phyloP scores from a whole-genome alignment of 371 early-diverging fungal species.

The Mortierella polycephala region DNA sequence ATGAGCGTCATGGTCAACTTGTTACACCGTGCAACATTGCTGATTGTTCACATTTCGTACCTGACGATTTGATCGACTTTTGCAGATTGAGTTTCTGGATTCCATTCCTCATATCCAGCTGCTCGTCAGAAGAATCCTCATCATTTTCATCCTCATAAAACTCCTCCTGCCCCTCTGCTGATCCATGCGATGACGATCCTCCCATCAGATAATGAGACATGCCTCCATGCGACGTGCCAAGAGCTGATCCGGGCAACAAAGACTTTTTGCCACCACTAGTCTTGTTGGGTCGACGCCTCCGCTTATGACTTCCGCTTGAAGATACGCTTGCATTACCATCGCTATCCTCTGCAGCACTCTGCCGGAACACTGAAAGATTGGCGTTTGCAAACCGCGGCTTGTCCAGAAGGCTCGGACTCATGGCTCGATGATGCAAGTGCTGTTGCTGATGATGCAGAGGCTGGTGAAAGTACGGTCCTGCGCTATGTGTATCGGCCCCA shows the following conservation, averaged over 20 bases:
- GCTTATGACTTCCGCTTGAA: conserved; percentile 56
- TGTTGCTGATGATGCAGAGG: conserved; percentile 5
- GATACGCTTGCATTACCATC: conserved; percentile 57
- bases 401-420: conserved; percentile 44
- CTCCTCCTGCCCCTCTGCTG: conserved; percentile 31
- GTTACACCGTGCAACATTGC: neutral
- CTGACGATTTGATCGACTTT: conserved; percentile 39
- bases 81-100: conserved; percentile 48
- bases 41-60: conserved; percentile 7
- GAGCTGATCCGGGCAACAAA: conserved; percentile 31
- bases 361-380: conserved; percentile 48
- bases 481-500: conserved; percentile 13
- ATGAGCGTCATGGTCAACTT: neutral
- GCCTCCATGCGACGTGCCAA: conserved; percentile 21
- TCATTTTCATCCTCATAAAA: conserved; percentile 43
- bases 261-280: conserved; percentile 28
- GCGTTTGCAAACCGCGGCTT: conserved; percentile 47
- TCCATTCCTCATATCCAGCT: conserved; percentile 46
- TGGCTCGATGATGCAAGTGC: conserved; percentile 35
- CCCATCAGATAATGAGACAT: conserved; percentile 25
- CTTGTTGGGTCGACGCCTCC: conserved; percentile 51
- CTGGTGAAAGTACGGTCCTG: conserved; percentile 14
- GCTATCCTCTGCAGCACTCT: conserved; percentile 52
- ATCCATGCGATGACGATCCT: conserved; percentile 38
- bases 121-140: conserved; percentile 41